phyloP scores from a whole-genome alignment of 306 rosid genomes.

The Vigna nakashimae region DNA sequence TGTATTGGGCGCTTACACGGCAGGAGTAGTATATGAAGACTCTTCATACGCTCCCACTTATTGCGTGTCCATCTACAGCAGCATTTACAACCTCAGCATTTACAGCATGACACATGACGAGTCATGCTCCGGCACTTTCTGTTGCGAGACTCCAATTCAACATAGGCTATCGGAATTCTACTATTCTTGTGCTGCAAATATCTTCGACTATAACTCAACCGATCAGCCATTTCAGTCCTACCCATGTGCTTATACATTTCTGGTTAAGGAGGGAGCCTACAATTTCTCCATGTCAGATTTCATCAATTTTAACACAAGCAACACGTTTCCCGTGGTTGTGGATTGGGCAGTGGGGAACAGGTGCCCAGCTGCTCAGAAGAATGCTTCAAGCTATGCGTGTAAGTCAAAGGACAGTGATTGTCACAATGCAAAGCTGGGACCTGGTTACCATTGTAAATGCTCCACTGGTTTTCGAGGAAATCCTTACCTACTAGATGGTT shows the following conservation, averaged over 20 bases:
- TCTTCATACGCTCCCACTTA: rapidly evolving
- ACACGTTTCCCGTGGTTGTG: constrained; percentile 13
- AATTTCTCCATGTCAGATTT: not conserved
- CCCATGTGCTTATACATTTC: constrained; percentile 47
- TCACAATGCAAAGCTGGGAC: not conserved
- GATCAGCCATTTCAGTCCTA: no score
- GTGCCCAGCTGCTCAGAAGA: not conserved
- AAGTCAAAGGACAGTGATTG: not conserved
- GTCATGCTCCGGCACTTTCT: not conserved
- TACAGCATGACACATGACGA: rapidly evolving
- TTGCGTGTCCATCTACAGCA: not conserved
- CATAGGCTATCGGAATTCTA: not conserved
- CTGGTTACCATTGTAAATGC: constrained; percentile 47
- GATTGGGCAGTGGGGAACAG: constrained; percentile 48
- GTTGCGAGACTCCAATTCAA: not conserved
- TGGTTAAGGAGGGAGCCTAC: constrained; percentile 12
- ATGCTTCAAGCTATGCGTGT: constrained; percentile 28
- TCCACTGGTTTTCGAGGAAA: constrained; percentile 3
- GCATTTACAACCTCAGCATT: rapidly evolving
- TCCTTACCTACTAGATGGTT: constrained; percentile 14
- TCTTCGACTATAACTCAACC: rapidly evolving
- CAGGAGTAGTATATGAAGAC: not conserved
- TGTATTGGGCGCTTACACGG: not conserved
- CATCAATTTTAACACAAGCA: not conserved
- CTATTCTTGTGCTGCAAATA: not conserved